phyloP scores from a whole-genome alignment of 257 asterid genomes.

The Jacaranda copaia region DNA sequence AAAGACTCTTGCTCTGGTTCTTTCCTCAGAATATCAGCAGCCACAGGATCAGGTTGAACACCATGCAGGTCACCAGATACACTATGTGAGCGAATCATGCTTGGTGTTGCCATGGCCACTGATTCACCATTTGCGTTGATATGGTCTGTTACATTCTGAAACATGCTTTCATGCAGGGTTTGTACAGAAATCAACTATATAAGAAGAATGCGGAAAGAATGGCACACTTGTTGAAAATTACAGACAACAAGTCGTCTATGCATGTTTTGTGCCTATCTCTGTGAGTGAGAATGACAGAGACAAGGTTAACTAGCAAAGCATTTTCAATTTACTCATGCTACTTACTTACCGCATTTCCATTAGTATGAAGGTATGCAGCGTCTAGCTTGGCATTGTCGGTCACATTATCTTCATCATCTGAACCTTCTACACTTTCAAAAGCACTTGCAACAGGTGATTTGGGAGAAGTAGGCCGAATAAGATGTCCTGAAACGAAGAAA shows the following conservation, averaged over 20 bases:
- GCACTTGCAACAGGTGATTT: slow-evolving; percentile 78
- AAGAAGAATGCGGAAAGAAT: slow-evolving; percentile 2
- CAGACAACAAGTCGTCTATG: neutral
- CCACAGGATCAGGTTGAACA: slow-evolving; percentile 84
- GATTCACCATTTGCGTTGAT: slow-evolving; percentile 56
- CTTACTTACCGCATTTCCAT: slow-evolving; percentile 64
- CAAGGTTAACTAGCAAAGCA: neutral
- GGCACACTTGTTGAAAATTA: slow-evolving; percentile 2
- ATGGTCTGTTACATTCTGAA: slow-evolving; percentile 54
- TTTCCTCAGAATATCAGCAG: slow-evolving; percentile 84
- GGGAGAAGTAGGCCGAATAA: slow-evolving; percentile 66
- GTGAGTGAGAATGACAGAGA: slow-evolving; percentile 10
- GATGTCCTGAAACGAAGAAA: slow-evolving; percentile 45
- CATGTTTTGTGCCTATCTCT: slow-evolving; percentile 4
- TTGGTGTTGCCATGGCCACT: slow-evolving; percentile 57
- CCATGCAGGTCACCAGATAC: slow-evolving; percentile 84
- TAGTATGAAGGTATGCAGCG: slow-evolving; percentile 54
- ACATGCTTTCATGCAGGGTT: slow-evolving; percentile 39
- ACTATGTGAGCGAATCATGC: slow-evolving; percentile 77
- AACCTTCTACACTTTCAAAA: slow-evolving; percentile 76
- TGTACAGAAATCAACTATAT: slow-evolving; percentile 1
- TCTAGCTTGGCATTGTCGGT: slow-evolving; percentile 52
- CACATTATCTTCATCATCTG: slow-evolving; percentile 70
- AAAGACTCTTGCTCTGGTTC: slow-evolving; percentile 85
- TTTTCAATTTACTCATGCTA: neutral